Conservation (phyloP, 805 yeast genomes). For the Saccharomycopsis sp. region DNA sequence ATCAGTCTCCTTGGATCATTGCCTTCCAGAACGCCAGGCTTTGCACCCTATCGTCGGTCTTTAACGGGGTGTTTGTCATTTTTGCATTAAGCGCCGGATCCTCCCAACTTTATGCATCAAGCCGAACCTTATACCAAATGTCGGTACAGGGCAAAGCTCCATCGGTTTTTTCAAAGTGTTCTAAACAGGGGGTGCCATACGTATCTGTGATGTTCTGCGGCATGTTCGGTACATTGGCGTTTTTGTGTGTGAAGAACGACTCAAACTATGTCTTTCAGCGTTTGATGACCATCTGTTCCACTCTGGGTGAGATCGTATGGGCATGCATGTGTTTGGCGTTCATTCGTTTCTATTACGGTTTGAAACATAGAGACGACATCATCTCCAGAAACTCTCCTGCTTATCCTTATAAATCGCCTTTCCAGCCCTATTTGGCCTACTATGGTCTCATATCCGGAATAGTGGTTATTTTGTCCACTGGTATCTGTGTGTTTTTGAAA, state of each 20-base stretch:
- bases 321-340: constrained; percentile 53
- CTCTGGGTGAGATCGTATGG: constrained; percentile 66
- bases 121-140: constrained; percentile 50
- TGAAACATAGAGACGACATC: constrained; percentile 49
- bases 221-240: constrained; percentile 46
- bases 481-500: constrained; percentile 52
- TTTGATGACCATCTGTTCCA: constrained; percentile 49
- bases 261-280: constrained; percentile 53
- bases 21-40: constrained; percentile 48
- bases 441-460: constrained; percentile 53
- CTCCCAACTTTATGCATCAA: constrained; percentile 54
- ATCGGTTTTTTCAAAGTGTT: constrained; percentile 49
- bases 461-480: constrained; percentile 48
- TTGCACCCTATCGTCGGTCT: constrained; percentile 41
- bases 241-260: constrained; percentile 41
- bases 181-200: constrained; percentile 64
- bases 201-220: constrained; percentile 55
- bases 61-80: constrained; percentile 46
- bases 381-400: constrained; percentile 38
- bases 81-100: constrained; percentile 54
- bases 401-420: constrained; percentile 63
- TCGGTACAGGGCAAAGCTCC: constrained; percentile 58
- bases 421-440: constrained; percentile 63
- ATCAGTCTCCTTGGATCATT: constrained; percentile 55
- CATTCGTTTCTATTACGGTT: constrained; percentile 47